Percentiles rank a stretch among this genome's conserved stretches.
phyloP scores from a whole-genome alignment of 371 early-diverging fungal genomes.

The Mucor plumbeus region DNA sequence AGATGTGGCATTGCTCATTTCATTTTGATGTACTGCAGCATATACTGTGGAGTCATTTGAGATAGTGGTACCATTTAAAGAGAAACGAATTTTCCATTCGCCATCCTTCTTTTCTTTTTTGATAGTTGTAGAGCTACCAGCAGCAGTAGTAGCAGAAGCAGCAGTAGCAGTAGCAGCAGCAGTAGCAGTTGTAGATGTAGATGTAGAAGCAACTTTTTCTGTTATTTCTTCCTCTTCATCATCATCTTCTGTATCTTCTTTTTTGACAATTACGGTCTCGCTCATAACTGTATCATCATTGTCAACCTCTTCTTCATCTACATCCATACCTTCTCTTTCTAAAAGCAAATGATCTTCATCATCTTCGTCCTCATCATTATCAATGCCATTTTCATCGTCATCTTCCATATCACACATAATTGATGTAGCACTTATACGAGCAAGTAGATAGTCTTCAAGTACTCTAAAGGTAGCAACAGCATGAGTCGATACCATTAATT shows the following conservation, averaged over 20 bases:
- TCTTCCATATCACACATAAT: not conserved
- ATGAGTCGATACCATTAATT: conserved; percentile 79
- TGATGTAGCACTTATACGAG: conserved; percentile 20
- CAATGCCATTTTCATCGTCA: conserved; percentile 33
- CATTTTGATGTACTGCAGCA: conserved; percentile 64
- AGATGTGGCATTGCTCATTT: conserved; percentile 25
- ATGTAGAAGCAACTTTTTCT: not conserved
- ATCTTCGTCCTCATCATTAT: conserved; percentile 33
- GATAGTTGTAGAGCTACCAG: not conserved
- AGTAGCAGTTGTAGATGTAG: not conserved
- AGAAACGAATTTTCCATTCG: conserved; percentile 62
- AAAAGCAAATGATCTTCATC: conserved; percentile 36
- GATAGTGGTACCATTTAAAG: conserved; percentile 52
- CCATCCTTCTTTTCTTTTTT: conserved; percentile 28
- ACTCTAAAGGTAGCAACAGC: conserved; percentile 84
- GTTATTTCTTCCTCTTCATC: not conserved
- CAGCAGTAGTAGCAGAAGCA: not conserved
- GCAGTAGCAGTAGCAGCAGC: not conserved
- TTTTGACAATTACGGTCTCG: conserved; percentile 16
- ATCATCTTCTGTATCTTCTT: conserved; percentile 22
- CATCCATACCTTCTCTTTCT: conserved; percentile 36
- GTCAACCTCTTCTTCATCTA: conserved; percentile 19
- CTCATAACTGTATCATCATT: conserved; percentile 16
- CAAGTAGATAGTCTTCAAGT: conserved; percentile 63
- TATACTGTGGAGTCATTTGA: conserved; percentile 65